Conservation (phyloP, 306 rosid genomes). For the Corylus americana region DNA sequence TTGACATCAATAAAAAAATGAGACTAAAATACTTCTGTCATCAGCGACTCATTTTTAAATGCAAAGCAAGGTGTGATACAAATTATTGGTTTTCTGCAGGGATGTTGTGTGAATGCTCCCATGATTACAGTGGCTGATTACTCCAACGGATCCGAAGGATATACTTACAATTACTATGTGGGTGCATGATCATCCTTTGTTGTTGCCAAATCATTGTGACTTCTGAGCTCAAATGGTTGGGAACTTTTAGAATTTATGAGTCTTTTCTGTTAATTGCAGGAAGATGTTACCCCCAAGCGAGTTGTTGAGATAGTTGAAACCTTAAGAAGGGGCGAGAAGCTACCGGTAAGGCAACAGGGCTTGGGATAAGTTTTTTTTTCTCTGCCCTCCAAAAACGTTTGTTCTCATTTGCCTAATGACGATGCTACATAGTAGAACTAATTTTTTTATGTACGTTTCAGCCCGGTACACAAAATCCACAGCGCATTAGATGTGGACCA, state of each 20-base stretch:
- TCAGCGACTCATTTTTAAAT: not conserved
- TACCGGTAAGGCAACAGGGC: slow-evolving; percentile 61
- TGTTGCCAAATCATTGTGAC: slow-evolving; percentile 1
- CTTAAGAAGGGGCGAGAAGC: slow-evolving; percentile 88
- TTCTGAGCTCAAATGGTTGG: not conserved
- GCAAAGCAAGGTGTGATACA: slow-evolving; percentile 5
- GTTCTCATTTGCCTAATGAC: slow-evolving; percentile 3
- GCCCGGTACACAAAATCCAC: slow-evolving; percentile 90
- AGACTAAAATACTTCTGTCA: not conserved
- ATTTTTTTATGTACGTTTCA: slow-evolving; percentile 26
- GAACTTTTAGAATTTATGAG: slow-evolving; percentile 6
- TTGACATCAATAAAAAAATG: not conserved
- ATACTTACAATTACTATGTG: slow-evolving; percentile 86
- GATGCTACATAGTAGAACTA: not conserved
- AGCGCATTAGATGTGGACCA: slow-evolving; percentile 75
- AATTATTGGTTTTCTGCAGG: slow-evolving; percentile 56
- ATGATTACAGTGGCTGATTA: slow-evolving; percentile 99
- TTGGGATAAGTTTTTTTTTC: not conserved
- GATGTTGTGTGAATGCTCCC: slow-evolving; percentile 97
- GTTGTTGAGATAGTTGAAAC: slow-evolving; percentile 83
- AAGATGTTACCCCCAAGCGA: slow-evolving; percentile 84
- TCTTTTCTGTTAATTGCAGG: slow-evolving; percentile 53
- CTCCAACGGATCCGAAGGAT: slow-evolving; percentile 93
- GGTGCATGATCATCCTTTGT: slow-evolving; percentile 27
- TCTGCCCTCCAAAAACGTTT: not conserved